Percentiles rank a stretch among this genome's conserved stretches.
phyloP scores from a whole-genome alignment of 805 yeast genomes.

The Yamadazyma endophytica region DNA sequence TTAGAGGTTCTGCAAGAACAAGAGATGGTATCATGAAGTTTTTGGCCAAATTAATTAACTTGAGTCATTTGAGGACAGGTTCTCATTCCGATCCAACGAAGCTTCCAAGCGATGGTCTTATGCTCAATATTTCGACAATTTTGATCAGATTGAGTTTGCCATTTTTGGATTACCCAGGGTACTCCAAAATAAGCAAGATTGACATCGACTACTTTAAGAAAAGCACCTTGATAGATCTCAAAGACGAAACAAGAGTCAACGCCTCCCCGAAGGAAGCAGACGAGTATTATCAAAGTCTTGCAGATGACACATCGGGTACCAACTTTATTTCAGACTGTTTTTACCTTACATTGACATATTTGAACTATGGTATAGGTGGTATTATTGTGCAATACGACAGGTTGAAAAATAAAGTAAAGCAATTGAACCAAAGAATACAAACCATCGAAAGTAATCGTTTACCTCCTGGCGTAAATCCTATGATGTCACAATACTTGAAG shows the following conservation, averaged over 20 bases:
- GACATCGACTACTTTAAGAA: slow-evolving; percentile 65
- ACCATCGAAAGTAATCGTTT: slow-evolving; percentile 32
- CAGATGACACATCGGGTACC: slow-evolving; percentile 25
- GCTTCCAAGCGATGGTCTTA: slow-evolving; percentile 74
- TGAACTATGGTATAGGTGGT: slow-evolving; percentile 91
- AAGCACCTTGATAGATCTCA: slow-evolving; percentile 53
- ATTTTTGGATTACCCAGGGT: slow-evolving; percentile 61
- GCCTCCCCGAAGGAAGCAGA: slow-evolving; percentile 70
- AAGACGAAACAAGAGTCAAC: slow-evolving; percentile 79
- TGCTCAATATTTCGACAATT: slow-evolving; percentile 69
- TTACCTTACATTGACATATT: slow-evolving; percentile 69
- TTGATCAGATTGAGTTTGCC: slow-evolving; percentile 77
- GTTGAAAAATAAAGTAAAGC: slow-evolving; percentile 45
- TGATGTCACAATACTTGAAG: slow-evolving; percentile 17
- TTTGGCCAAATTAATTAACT: slow-evolving; percentile 71
- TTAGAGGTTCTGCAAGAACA: slow-evolving; percentile 67
- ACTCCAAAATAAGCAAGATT: slow-evolving; percentile 70
- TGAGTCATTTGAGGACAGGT: slow-evolving; percentile 84
- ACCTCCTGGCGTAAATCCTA: slow-evolving; percentile 26
- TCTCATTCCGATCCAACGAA: slow-evolving; percentile 68
- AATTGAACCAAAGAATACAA: slow-evolving; percentile 46
- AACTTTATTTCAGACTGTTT: slow-evolving; percentile 94
- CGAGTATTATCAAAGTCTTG: slow-evolving; percentile 44
- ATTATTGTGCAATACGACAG: slow-evolving; percentile 52
- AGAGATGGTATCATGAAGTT: slow-evolving; percentile 62